Percentiles rank a stretch among this genome's conserved stretches.
Conservation (phyloP, 106 monocot species). For the Xerophyta viscosa region DNA sequence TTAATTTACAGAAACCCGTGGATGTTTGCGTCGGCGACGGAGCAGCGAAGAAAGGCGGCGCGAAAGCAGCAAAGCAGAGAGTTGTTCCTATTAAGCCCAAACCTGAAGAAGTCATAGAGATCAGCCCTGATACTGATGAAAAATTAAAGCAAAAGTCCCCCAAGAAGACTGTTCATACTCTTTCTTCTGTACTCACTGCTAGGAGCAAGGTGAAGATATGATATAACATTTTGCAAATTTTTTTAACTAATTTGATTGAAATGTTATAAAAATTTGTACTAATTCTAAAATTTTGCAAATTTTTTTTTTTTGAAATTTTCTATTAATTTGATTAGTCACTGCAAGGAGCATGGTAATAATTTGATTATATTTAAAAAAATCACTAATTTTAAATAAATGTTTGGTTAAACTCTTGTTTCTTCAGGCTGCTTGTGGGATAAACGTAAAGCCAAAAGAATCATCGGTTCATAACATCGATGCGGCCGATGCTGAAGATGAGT, state of each 20-base stretch:
- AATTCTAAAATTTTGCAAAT: too few species aligned
- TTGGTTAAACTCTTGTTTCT: too few species aligned
- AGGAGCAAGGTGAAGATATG: slow-evolving; percentile 36
- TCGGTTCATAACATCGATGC: slow-evolving; percentile 42
- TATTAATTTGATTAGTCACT: too few species aligned
- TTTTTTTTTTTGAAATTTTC: too few species aligned
- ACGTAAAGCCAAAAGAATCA: neutral
- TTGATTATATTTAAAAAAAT: too few species aligned
- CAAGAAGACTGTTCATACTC: slow-evolving; percentile 13
- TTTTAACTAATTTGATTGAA: too few species aligned
- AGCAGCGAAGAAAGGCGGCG: slow-evolving; percentile 3
- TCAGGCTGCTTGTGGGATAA: slow-evolving; percentile 11
- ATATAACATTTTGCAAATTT: neutral
- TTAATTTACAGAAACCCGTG: slow-evolving; percentile 18
- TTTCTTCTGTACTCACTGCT: too few species aligned
- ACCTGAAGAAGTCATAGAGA: slow-evolving; percentile 21
- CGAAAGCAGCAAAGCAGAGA: slow-evolving; percentile 16
- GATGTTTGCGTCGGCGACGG: slow-evolving; percentile 8
- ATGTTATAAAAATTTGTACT: too few species aligned
- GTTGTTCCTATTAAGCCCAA: slow-evolving; percentile 12
- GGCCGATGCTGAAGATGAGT: slow-evolving; percentile 30
- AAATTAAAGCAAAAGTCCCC: neutral
- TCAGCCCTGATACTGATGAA: slow-evolving; percentile 18
- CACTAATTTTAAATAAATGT: too few species aligned
- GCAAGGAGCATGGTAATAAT: too few species aligned